Evolutionary conservation across 768 basidiomycete genomes (phyloP).

Genomic region (Termitomyces sp.): DNA sequence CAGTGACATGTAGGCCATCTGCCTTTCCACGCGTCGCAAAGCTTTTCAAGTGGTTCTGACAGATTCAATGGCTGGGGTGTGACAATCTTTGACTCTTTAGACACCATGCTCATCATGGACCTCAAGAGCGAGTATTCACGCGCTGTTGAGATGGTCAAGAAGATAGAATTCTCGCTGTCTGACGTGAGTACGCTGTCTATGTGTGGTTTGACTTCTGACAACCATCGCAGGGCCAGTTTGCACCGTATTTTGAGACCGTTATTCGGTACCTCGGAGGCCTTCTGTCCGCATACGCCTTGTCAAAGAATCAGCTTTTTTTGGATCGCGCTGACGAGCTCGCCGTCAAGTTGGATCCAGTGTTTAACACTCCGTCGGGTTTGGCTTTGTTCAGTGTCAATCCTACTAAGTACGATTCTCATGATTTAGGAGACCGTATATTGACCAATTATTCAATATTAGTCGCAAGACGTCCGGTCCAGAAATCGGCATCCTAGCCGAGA

Average conservation of each 20-base stretch:
- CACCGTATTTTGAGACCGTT: slow-evolving; percentile 79
- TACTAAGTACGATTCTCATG: slow-evolving; percentile 39
- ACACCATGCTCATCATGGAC: slow-evolving; percentile 83
- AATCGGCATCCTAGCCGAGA: slow-evolving; percentile 66
- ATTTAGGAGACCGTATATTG: background rate
- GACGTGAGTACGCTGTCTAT: slow-evolving; percentile 29
- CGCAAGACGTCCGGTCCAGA: slow-evolving; percentile 30
- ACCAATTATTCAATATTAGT: slow-evolving; percentile 21
- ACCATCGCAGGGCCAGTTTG: slow-evolving; percentile 26
- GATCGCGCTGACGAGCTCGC: slow-evolving; percentile 78
- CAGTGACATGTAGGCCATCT: slow-evolving; percentile 48
- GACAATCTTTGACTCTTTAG: slow-evolving; percentile 77
- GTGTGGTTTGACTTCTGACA: background rate
- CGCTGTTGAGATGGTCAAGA: slow-evolving; percentile 53
- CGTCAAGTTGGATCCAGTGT: slow-evolving; percentile 66
- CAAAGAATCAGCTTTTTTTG: slow-evolving; percentile 60
- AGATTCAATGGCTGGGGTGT: slow-evolving; percentile 85
- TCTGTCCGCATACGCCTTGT: slow-evolving; percentile 79
- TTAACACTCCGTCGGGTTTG: slow-evolving; percentile 68
- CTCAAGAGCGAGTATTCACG: slow-evolving; percentile 67
- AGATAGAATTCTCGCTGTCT: slow-evolving; percentile 48
- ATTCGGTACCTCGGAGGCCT: slow-evolving; percentile 91
- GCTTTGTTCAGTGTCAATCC: slow-evolving; percentile 74
- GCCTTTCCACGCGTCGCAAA: background rate
- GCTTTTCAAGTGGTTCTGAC: background rate